Base-by-base conservation (phyloP, 345 rosid species). In the Hirschfeldia incana region DNA sequence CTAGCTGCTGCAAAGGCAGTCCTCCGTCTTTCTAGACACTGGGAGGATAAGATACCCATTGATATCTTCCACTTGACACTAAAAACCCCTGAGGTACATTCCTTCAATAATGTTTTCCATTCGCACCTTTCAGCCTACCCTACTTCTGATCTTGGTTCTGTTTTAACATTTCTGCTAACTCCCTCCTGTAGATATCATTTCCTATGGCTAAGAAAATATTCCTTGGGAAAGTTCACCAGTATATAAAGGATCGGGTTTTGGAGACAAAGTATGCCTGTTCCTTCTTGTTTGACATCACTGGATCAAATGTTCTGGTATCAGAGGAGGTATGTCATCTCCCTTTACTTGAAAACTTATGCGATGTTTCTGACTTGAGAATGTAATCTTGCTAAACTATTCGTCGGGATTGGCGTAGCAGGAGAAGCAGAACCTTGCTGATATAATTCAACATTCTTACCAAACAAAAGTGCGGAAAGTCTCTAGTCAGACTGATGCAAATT, bases 1-100 rank as follows among this genome's bases (percentile, higher is more conserved):
- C 89, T 95, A 83, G 93, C 99, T 84, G 85, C 97, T 81, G 98
- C 98, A 10, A 95, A 95, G 87, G 97, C 96, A 26, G 87, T 93
- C 85, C 91, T 95, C 85, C 97, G 97, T 46, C 82, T 95, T 53
- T 87, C 98, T 37, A 91, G 84, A 81, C 90, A 85, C 65, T 95
- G 99, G 99, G 98, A 95, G 46, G 87, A 93, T 61, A 91, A 88
- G 85, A 90, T 95, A 78, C 89, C 99, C 15, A 69, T 90, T 74
- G 97, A 93, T 73, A 49, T 91, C 64, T 90, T 91, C 76, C 89
- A 95, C 82, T 83, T 90, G 80, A 91, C 97, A 10, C 55, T 95
- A 65, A 90, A 77, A 84, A 83, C 79, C 28, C 82, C 94, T 1
- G 96, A 91, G 99, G 99, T 95, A 69, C 42, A 8, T 58, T 46